A percentile compares a stretch with the other conserved stretches of the same genome.
Conservation (phyloP, 2,329 filamentous ascomycete species). For the Diaporthe vaccinii region DNA sequence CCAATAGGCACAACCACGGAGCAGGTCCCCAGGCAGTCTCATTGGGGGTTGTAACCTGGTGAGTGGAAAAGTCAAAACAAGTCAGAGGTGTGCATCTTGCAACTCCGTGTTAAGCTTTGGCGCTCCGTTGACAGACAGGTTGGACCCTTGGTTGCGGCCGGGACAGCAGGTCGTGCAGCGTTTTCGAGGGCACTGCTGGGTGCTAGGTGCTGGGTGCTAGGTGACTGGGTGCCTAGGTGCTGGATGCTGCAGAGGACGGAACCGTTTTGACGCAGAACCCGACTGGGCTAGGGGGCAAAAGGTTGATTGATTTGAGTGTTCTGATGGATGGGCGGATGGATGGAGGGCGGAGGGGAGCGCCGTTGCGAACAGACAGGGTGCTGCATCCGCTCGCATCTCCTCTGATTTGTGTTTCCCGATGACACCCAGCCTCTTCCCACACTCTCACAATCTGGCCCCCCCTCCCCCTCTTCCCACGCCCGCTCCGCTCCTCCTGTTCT, state of each 20-base stretch:
- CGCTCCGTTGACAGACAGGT: slow-evolving; percentile 16
- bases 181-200: background rate
- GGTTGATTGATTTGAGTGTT: slow-evolving; percentile 10
- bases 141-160: background rate
- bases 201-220: background rate
- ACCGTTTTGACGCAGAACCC: background rate
- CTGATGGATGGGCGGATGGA: background rate
- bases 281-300: slow-evolving; percentile 16
- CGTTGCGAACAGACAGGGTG: slow-evolving; percentile 32
- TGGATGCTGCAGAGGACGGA: background rate
- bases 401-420: slow-evolving; percentile 27
- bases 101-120: slow-evolving; percentile 15
- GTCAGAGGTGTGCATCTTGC: slow-evolving; percentile 11
- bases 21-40: slow-evolving; percentile 4
- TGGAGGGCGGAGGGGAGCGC: slow-evolving; percentile 26
- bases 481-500: slow-evolving; percentile 9
- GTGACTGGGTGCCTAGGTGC: background rate
- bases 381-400: slow-evolving; percentile 25
- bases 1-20: background rate
- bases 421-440: slow-evolving; percentile 6
- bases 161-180: background rate
- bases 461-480: background rate
- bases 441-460: background rate
- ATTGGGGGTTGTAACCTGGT: slow-evolving; percentile 1
- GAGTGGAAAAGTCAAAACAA: slow-evolving; percentile 20